These are phyloP conservation scores for Parietichytrium sp. DNA, from an alignment of 108 stramenopile species.

Conservation along the genomic window DNA sequence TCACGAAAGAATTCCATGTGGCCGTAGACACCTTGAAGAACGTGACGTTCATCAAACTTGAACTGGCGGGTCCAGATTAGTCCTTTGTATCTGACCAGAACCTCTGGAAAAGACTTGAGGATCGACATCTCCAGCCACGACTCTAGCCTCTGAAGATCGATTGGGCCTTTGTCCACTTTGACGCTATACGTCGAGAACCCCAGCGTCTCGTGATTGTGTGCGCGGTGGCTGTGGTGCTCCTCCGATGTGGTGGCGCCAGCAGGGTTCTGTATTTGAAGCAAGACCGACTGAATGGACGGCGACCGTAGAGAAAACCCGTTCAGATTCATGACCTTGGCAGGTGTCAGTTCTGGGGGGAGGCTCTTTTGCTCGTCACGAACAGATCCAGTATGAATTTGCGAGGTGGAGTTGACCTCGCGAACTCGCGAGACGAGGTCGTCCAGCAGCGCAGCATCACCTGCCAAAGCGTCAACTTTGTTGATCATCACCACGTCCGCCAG, in stretches of 20 bases:
- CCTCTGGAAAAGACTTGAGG: background rate
- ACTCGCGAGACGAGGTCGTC: background rate
- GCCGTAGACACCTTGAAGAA: slow-evolving; percentile 20
- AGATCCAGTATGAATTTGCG: background rate
- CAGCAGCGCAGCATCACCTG: background rate
- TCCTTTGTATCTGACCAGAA: background rate
- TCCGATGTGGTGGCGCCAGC: too few species aligned
- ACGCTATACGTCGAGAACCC: slow-evolving; percentile 12
- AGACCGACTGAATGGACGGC: background rate
- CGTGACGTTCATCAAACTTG: background rate
- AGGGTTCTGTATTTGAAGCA: background rate
- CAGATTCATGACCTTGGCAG: background rate
- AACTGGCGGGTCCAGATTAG: background rate
- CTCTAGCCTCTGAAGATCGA: background rate
- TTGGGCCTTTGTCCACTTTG: background rate
- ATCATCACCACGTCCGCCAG: slow-evolving; percentile 54
- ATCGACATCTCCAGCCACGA: slow-evolving; percentile 23
- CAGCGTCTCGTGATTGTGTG: background rate
- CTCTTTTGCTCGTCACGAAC: background rate
- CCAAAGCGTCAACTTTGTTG: slow-evolving; percentile 60
- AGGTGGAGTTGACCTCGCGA: background rate
- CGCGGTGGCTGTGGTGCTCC: background rate
- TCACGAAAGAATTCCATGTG: slow-evolving; percentile 1
- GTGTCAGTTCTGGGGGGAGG: background rate
- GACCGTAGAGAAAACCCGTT: background rate